These are phyloP conservation scores for Coniophora puteana DNA, from an alignment of 1,284 basidiomycete species.

Conservation along the genomic window DNA sequence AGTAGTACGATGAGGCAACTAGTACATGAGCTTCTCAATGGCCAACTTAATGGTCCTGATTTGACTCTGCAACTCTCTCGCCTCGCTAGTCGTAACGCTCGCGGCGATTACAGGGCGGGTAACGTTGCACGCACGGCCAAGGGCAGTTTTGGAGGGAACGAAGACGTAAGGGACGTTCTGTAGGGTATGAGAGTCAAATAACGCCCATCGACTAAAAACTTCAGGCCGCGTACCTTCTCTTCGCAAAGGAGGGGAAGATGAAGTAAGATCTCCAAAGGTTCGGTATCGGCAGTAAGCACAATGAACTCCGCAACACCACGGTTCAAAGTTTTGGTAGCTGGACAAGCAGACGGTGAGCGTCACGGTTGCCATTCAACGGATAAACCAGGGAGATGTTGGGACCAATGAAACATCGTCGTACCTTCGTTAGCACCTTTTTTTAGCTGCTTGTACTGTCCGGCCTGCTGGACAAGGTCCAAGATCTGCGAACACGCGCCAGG, in stretches of 20 bases:
- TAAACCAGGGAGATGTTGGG: conserved; percentile 5
- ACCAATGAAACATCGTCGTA: conserved; percentile 34
- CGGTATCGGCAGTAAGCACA: conserved; percentile 95
- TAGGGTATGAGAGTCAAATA: background rate
- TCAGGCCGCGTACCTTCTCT: conserved; percentile 72
- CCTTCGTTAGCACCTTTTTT: conserved; percentile 99
- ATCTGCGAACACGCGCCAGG: conserved; percentile 56
- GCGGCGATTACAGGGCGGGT: conserved; percentile 94
- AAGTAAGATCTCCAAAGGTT: conserved; percentile 96
- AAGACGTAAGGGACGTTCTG: conserved; percentile 97
- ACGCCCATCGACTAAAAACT: background rate
- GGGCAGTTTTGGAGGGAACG: conserved; percentile 89
- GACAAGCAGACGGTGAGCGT: conserved; percentile 6
- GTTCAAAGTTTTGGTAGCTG: conserved; percentile 96
- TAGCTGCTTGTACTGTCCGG: conserved; percentile 91
- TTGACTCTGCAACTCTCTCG: conserved; percentile 88
- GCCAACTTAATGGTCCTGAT: conserved; percentile 87
- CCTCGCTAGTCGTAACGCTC: conserved; percentile 95
- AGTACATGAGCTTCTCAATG: conserved; percentile 68
- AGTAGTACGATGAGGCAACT: conserved; percentile 3
- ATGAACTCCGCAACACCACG: conserved; percentile 99
- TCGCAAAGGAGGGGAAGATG: conserved; percentile 98
- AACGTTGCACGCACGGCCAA: conserved; percentile 96
- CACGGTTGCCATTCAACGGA: background rate
- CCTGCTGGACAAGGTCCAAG: conserved; percentile 87